A percentile compares a stretch with the other conserved stretches of the same genome.
phyloP scores from a whole-genome alignment of 2,329 filamentous ascomycete species.

The Ramularia collo-cygni region DNA sequence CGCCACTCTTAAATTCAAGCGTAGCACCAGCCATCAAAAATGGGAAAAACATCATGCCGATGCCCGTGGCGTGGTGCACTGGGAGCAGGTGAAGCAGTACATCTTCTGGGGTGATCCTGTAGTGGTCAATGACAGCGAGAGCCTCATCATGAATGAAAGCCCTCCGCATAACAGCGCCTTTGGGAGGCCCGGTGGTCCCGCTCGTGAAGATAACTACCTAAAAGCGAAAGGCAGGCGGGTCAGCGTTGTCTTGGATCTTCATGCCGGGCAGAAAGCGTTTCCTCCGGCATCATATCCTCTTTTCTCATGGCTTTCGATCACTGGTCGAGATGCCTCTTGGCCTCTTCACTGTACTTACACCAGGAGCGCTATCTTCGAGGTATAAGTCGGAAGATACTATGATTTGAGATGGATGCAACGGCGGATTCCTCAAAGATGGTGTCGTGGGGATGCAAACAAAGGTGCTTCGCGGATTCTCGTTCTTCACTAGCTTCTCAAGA shows the following conservation, averaged over 20 bases:
- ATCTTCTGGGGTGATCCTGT: slow-evolving; percentile 32
- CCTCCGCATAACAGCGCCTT: slow-evolving; percentile 40
- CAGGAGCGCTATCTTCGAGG: slow-evolving; percentile 35
- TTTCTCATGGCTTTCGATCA: no score
- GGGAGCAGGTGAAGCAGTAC: slow-evolving; percentile 45
- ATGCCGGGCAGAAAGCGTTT: no score
- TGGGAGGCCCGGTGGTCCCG: slow-evolving; percentile 42
- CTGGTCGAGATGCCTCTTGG: no score
- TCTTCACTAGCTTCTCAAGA: slow-evolving; percentile 25
- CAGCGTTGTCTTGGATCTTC: no score
- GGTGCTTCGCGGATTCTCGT: slow-evolving; percentile 17
- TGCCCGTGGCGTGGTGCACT: slow-evolving; percentile 46
- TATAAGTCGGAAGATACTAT: slow-evolving; percentile 36
- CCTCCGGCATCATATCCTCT: no score
- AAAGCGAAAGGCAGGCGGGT: no score
- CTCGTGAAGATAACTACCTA: slow-evolving; percentile 43
- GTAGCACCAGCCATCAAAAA: slow-evolving; percentile 41
- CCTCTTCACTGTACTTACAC: no score
- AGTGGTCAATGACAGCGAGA: slow-evolving; percentile 37
- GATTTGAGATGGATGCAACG: slow-evolving; percentile 30
- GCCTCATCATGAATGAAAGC: slow-evolving; percentile 34
- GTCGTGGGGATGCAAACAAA: slow-evolving; percentile 35
- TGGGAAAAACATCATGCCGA: slow-evolving; percentile 45
- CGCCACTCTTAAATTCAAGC: slow-evolving; percentile 42
- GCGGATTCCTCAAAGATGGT: slow-evolving; percentile 28